Conservation (phyloP, 73 alveolate species). For the Breviolum minutum region DNA sequence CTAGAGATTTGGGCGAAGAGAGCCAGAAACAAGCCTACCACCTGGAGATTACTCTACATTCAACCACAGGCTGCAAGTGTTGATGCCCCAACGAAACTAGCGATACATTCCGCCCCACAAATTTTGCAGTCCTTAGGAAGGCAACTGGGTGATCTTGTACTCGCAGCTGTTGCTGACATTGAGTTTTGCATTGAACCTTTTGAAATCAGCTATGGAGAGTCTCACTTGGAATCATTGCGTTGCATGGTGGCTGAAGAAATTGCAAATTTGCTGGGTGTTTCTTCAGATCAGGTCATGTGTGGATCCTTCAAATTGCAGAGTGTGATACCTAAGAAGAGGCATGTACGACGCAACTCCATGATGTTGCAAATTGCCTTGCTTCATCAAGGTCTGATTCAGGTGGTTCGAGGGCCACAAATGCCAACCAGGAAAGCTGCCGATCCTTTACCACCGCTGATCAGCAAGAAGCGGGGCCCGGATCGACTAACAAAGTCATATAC, state of each 20-base stretch:
- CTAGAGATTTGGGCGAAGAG: constrained; percentile 74
- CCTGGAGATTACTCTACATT: constrained; percentile 67
- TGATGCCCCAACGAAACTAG: not conserved
- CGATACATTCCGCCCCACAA: constrained; percentile 49
- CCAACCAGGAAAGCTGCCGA: constrained; percentile 27
- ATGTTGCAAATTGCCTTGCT: constrained; percentile 80
- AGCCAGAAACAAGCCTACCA: constrained; percentile 43
- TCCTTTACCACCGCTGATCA: constrained; percentile 33
- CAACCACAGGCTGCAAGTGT: constrained; percentile 31
- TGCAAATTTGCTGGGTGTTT: constrained; percentile 63
- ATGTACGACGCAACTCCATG: constrained; percentile 81
- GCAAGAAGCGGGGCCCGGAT: constrained; percentile 1
- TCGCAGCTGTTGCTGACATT: constrained; percentile 77
- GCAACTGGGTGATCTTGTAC: constrained; percentile 82
- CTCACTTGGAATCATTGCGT: constrained; percentile 75
- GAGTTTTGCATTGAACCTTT: constrained; percentile 90
- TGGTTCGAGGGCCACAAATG: constrained; percentile 91
- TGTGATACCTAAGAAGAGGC: constrained; percentile 75
- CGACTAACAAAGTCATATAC: not conserved
- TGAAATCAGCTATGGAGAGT: constrained; percentile 84
- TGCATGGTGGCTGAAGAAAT: constrained; percentile 85
- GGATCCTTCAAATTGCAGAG: constrained; percentile 54
- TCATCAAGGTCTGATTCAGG: constrained; percentile 68
- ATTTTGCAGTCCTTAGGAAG: constrained; percentile 39
- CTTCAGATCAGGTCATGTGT: constrained; percentile 77